Percentiles rank a stretch among this genome's conserved stretches.
phyloP scores from a whole-genome alignment of 352 stramenopile species.

The Globisporangium nunn region DNA sequence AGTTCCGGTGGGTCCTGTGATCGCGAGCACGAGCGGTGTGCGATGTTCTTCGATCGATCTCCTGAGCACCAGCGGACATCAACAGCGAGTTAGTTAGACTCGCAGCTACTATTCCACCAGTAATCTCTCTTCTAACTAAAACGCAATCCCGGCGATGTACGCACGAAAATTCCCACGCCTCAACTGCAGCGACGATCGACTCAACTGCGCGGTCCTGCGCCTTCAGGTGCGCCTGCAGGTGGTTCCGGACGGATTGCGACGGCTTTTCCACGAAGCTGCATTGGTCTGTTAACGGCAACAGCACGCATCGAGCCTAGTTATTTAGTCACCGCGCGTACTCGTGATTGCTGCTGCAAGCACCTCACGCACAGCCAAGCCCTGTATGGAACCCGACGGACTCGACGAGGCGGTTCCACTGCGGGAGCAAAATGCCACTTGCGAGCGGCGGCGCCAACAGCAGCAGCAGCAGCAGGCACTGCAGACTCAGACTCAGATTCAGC shows the following conservation, averaged over 20 bases:
- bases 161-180: conserved; percentile 82
- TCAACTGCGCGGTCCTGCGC: conserved; percentile 62
- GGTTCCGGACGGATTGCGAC: conserved; percentile 38
- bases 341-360: neutral
- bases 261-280: conserved; percentile 69
- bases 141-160: conserved; percentile 2
- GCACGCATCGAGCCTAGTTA: neutral
- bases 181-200: conserved; percentile 56
- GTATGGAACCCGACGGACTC: conserved; percentile 39
- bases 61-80: conserved; percentile 13
- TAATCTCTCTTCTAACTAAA: too few relatives aligned
- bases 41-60: conserved; percentile 46
- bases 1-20: conserved; percentile 85
- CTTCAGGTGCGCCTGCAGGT: conserved; percentile 51
- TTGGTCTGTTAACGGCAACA: conserved; percentile 29
- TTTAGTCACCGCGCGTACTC: neutral
- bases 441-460: neutral
- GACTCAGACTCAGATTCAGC: neutral
- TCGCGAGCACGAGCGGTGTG: conserved; percentile 75
- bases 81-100: neutral
- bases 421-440: neutral
- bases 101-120: too few relatives aligned
- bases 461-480: neutral
- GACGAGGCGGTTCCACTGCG: conserved; percentile 19
- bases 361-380: conserved; percentile 37